A percentile compares a stretch with the other conserved stretches of the same genome.
Evolutionary conservation across 306 rosid species (phyloP).

Genomic region (Cercis canadensis): DNA sequence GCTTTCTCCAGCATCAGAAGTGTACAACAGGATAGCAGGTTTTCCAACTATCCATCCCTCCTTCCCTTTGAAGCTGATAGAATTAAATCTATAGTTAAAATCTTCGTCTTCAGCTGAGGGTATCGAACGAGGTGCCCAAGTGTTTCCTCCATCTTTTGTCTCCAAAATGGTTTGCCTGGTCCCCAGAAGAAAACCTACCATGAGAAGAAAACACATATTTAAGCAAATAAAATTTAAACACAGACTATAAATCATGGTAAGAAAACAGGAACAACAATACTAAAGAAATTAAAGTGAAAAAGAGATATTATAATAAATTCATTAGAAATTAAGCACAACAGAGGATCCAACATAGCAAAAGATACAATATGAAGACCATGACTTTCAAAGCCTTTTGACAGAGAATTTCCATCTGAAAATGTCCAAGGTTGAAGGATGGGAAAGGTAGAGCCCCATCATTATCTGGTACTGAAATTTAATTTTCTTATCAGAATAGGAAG

Average conservation of each 20-base stretch:
- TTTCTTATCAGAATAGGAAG: too few species aligned
- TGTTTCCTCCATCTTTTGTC: conserved; percentile 91
- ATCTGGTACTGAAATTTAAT: too few species aligned
- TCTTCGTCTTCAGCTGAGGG: conserved; percentile 98
- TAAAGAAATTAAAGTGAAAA: neutral
- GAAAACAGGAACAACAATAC: too few species aligned
- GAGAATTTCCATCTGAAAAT: neutral
- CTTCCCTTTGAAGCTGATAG: conserved; percentile 90
- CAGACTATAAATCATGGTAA: conserved; percentile 3
- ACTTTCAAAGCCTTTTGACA: neutral
- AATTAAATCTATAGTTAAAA: conserved; percentile 88
- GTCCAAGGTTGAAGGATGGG: neutral
- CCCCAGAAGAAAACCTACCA: conserved; percentile 84
- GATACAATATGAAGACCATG: neutral
- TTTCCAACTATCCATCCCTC: conserved; percentile 99
- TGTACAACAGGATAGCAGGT: conserved; percentile 85
- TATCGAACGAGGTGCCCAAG: conserved; percentile 88
- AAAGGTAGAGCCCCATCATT: too few species aligned
- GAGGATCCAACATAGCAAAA: neutral
- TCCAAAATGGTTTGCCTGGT: conserved; percentile 90
- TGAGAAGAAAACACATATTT: conserved; percentile 2
- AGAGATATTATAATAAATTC: conserved; percentile 14
- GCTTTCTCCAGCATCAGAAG: conserved; percentile 85
- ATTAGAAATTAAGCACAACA: neutral
- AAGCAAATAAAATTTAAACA: neutral